Conservation (phyloP, 1,284 basidiomycete species). For the Cystobasidium slooffiae region DNA sequence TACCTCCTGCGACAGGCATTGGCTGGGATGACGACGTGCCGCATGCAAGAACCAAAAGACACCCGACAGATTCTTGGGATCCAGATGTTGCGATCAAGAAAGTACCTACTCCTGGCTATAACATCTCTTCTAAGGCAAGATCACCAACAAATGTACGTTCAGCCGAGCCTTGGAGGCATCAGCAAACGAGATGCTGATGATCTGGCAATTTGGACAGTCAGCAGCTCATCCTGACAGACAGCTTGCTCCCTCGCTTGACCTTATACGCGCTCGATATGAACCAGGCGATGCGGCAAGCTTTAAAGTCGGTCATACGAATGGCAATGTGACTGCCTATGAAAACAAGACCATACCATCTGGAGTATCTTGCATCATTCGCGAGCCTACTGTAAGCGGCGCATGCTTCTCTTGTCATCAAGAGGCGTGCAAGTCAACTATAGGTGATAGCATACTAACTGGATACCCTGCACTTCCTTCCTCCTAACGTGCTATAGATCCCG, state of each 20-base stretch:
- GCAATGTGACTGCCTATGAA: no score
- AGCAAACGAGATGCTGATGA: neutral
- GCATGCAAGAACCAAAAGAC: neutral
- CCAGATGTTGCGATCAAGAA: neutral
- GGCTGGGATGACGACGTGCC: constrained; percentile 11
- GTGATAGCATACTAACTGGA: no score
- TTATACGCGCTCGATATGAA: neutral
- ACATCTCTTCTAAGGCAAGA: neutral
- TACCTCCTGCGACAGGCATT: neutral
- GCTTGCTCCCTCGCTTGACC: neutral
- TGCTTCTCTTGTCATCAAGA: no score
- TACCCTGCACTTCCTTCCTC: no score
- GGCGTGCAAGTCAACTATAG: no score
- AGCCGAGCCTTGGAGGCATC: neutral
- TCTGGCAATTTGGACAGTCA: constrained; percentile 7
- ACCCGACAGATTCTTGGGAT: neutral
- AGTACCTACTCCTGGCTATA: constrained; percentile 1
- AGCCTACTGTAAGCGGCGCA: no score
- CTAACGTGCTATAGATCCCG: no score
- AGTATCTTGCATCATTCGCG: no score
- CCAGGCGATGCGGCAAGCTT: no score
- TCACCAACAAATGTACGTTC: neutral
- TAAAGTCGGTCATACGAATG: no score
- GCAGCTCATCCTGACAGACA: constrained; percentile 6
- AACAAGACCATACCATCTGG: no score